Base-by-base conservation (phyloP, 2,329 filamentous ascomycete genomes). In the Cryphonectria carpinicola region DNA sequence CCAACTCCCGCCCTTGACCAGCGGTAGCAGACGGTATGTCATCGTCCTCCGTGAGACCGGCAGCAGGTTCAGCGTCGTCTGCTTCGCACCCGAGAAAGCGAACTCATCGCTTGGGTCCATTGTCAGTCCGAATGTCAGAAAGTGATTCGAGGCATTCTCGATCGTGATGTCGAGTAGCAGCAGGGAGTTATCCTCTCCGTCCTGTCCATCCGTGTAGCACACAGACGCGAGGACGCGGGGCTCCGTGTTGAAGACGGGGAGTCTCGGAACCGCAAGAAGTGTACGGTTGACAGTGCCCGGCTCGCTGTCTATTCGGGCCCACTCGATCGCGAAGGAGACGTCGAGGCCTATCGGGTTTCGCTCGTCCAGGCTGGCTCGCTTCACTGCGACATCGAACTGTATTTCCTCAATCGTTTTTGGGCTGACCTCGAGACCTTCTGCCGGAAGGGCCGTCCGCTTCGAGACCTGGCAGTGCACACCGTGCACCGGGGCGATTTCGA, bases 31-130 rank as follows among this genome's bases (percentile, higher is more conserved):
- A 54, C 90, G 88, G 77, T 95, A 98, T 37, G 88, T 86, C n/a
- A 94, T 85, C 0, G 86, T 87, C 63, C 93, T 86, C 71, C 95
- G 85, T 71, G 93, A 95, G 73, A 97, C 84, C 0, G 96, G 96
- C 62, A 97, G 87, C 58, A 98, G 83, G 77, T 96, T 93, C 67
- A 98, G 76, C 1, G 91, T 92, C 17, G 89, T 90, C 74, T 92
- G 87, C 82, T 98, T 98, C 1, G 93, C 85, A 0, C 96, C 96
- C 10, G 93, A 94, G 80, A 99, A 98, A 0, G 94, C 95, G 81
- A 98, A 98, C 67, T 94, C 89, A 74, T 97, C 94, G 78, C 90
- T 95, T 3, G 94, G 92, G 75, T 99, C 95, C 94, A 99, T 97
- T 37, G 86, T 90, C 65, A 98, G 81, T 41, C 93, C 94, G 81